phyloP scores from a whole-genome alignment of 75 land plant genomes.

The Pinus taeda region DNA sequence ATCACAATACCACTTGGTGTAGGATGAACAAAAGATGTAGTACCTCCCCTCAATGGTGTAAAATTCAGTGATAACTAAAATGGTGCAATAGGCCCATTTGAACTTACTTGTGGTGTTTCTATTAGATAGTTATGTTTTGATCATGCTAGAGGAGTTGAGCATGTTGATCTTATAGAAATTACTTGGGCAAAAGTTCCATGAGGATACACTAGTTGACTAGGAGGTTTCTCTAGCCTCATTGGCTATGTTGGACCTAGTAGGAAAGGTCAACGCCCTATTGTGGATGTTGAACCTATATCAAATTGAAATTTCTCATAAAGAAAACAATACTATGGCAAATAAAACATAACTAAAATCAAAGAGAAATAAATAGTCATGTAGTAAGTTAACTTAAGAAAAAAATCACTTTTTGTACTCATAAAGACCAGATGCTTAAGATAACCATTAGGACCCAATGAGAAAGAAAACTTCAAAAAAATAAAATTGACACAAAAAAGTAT shows the following conservation, averaged over 20 bases:
- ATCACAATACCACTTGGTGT: background rate
- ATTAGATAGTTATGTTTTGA: background rate
- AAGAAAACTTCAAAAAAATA: background rate
- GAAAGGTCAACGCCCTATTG: background rate
- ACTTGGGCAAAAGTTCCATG: background rate
- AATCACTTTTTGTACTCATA: background rate
- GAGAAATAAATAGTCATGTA: too few relatives aligned
- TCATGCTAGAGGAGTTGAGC: background rate
- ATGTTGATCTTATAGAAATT: background rate
- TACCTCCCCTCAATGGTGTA: background rate
- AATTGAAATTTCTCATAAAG: background rate
- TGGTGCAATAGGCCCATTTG: constrained; percentile 4
- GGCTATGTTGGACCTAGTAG: background rate
- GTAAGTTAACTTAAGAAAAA: background rate
- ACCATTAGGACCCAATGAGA: background rate
- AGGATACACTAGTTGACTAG: background rate
- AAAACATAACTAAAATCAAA: background rate
- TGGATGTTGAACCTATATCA: background rate
- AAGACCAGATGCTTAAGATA: background rate
- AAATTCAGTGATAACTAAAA: background rate
- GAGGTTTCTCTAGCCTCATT: background rate
- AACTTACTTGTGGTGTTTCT: background rate
- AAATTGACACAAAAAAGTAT: background rate
- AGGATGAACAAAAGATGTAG: constrained; percentile 3
- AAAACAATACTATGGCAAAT: too few relatives aligned